phyloP scores from a whole-genome alignment of 768 basidiomycete genomes.

The Pisolithus marmoratus region DNA sequence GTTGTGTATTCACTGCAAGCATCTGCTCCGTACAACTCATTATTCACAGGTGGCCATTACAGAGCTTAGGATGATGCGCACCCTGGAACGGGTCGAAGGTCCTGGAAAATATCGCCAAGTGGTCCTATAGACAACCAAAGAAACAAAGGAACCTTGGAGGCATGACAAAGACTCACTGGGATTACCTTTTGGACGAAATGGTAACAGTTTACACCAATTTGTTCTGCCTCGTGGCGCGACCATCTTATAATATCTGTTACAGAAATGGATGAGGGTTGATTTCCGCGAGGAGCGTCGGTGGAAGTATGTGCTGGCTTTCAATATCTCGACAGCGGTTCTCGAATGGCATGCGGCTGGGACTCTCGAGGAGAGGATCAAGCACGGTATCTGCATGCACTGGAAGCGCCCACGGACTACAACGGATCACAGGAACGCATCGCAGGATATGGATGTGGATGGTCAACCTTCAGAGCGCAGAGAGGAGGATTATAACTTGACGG shows the following conservation, averaged over 20 bases:
- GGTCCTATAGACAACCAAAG: slow-evolving; percentile 95
- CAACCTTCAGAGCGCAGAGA: slow-evolving; percentile 6
- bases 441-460: slow-evolving; percentile 28
- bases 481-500: slow-evolving; percentile 6
- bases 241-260: slow-evolving; percentile 4
- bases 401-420: slow-evolving; percentile 42
- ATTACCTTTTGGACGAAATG: slow-evolving; percentile 96
- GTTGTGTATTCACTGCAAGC: slow-evolving; percentile 17
- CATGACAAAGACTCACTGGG: slow-evolving; percentile 83
- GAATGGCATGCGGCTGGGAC: slow-evolving; percentile 80
- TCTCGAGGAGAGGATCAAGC: slow-evolving; percentile 55
- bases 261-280: slow-evolving; percentile 98
- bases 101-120: slow-evolving; percentile 72
- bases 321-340: slow-evolving; percentile 73
- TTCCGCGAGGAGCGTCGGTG: slow-evolving; percentile 92
- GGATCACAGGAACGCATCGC: slow-evolving; percentile 26
- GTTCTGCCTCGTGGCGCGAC: not conserved
- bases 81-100: slow-evolving; percentile 81
- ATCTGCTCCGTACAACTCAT: slow-evolving; percentile 1
- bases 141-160: slow-evolving; percentile 81
- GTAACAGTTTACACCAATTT: slow-evolving; percentile 36
- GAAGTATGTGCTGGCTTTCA: slow-evolving; percentile 83
- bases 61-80: slow-evolving; percentile 72
- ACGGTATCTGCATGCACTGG: slow-evolving; percentile 68
- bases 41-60: slow-evolving; percentile 61